Percentiles rank a stretch among this genome's conserved stretches.
phyloP scores from a whole-genome alignment of 805 yeast species.

The Kodamaea neixiangensis region DNA sequence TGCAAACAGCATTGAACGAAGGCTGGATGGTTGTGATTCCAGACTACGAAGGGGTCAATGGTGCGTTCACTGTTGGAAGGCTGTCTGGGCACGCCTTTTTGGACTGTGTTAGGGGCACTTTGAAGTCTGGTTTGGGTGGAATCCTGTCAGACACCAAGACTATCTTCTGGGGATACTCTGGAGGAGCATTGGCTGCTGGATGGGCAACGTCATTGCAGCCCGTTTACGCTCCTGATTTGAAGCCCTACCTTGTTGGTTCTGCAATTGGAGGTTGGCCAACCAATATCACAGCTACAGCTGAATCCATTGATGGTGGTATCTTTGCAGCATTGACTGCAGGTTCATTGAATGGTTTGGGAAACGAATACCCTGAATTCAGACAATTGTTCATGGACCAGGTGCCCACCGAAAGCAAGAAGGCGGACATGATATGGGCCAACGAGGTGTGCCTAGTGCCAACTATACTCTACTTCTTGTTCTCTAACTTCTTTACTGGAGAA shows the following conservation, averaged over 20 bases:
- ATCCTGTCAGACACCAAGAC: conserved; percentile 19
- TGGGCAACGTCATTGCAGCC: conserved; percentile 41
- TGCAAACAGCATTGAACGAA: conserved; percentile 15
- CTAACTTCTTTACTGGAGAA: conserved; percentile 15
- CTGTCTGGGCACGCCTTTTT: conserved; percentile 31
- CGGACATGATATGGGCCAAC: conserved; percentile 1
- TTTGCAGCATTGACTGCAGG: conserved; percentile 30
- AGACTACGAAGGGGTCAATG: conserved; percentile 34
- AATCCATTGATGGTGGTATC: conserved; percentile 23
- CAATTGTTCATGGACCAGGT: not conserved
- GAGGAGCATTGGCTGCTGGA: conserved; percentile 37
- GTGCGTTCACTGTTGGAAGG: conserved; percentile 31
- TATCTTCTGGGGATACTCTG: conserved; percentile 36
- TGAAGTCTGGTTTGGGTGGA: conserved; percentile 18
- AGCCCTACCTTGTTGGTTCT: conserved; percentile 25
- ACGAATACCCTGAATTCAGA: conserved; percentile 28
- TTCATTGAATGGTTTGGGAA: conserved; percentile 29
- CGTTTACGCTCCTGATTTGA: conserved; percentile 32
- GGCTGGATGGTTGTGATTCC: conserved; percentile 36
- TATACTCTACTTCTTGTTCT: not conserved
- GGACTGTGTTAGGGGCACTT: conserved; percentile 29
- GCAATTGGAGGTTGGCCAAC: conserved; percentile 39
- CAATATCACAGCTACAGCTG: conserved; percentile 29
- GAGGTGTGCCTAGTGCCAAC: conserved; percentile 6
- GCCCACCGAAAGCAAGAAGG: not conserved